These are phyloP conservation scores for Lasiodiplodia sp. DNA, from an alignment of 2,329 filamentous ascomycete genomes.

Conservation along the genomic window DNA sequence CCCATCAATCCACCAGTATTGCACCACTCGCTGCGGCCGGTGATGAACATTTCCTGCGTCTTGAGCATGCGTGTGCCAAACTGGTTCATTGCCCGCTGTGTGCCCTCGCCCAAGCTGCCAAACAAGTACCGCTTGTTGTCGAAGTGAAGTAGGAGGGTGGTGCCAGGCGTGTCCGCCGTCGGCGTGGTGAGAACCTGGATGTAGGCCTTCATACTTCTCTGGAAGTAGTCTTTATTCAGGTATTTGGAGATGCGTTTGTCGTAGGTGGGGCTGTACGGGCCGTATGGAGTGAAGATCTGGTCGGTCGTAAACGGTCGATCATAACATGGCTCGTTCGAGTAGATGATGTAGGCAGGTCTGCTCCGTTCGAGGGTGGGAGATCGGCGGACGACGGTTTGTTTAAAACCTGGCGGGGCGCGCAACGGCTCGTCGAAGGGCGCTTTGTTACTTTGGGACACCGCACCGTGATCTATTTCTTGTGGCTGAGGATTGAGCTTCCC, in stretches of 20 bases:
- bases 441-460: neutral
- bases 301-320: constrained; percentile 1
- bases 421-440: neutral
- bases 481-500: no score
- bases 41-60: constrained; percentile 81
- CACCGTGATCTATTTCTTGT: neutral
- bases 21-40: constrained; percentile 77
- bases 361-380: neutral
- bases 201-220: constrained; percentile 42
- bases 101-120: constrained; percentile 82
- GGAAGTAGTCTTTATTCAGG: neutral
- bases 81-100: constrained; percentile 78
- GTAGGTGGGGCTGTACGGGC: neutral
- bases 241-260: neutral
- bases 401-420: neutral
- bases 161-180: constrained; percentile 86
- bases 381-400: neutral
- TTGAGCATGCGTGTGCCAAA: constrained; percentile 70
- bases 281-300: neutral
- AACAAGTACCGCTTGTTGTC: constrained; percentile 85
- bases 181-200: constrained; percentile 82
- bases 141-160: constrained; percentile 78
- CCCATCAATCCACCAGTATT: constrained; percentile 84
- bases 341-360: neutral
- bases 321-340: constrained; percentile 19